Base-by-base conservation (phyloP, 2,329 filamentous ascomycete species). In the Sporothrix brunneoviolacea region DNA sequence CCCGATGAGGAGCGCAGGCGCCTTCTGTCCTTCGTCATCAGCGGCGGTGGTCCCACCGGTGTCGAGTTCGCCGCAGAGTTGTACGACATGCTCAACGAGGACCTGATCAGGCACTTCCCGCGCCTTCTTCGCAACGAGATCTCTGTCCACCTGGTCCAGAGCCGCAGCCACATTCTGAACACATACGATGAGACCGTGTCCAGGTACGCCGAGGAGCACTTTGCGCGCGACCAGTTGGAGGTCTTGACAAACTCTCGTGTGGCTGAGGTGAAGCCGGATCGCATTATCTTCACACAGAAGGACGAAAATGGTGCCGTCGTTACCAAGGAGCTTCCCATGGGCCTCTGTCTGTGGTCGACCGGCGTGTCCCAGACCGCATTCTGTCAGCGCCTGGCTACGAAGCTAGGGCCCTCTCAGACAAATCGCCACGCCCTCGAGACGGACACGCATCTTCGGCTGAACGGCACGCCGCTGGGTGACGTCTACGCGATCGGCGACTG, bases 401-500 rank as follows among this genome's bases (percentile, higher is more conserved):
- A 89, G 60, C 80, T 98, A 3, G 82, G 80, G 16, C 13, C 43
- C 1, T 74, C 72, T 13, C 93, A 98, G 66, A 90, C 82, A 56
- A 98, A 98, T 70, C 81, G 79, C 35, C 91, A 93, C 64, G 93
- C 94, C 3, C 77, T 98, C 8, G 93, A 97, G 65, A 98, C 93
- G 0, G 93, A 98, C 65, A 83, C 88, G 1, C 91, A 98, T 64
- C 83, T 97, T 8, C 88, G 93, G 36, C 73, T 98, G 0, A 87
- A 86, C 53, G 93, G 93, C 48, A 82, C 93, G 0, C 93, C 93
- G 0, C 70, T 97, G 0, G 93, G 93, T 33, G 91, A 97, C 54
- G 90, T 98, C 19, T 98, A 98, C 63, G 91, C 91, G 42, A 90
- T 98, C 55, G 93, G 93, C 13, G 93, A 98, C 69, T 97, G 93